Base-by-base conservation (phyloP, 495 filamentous ascomycete species). In the Aspergillus cristatus region DNA sequence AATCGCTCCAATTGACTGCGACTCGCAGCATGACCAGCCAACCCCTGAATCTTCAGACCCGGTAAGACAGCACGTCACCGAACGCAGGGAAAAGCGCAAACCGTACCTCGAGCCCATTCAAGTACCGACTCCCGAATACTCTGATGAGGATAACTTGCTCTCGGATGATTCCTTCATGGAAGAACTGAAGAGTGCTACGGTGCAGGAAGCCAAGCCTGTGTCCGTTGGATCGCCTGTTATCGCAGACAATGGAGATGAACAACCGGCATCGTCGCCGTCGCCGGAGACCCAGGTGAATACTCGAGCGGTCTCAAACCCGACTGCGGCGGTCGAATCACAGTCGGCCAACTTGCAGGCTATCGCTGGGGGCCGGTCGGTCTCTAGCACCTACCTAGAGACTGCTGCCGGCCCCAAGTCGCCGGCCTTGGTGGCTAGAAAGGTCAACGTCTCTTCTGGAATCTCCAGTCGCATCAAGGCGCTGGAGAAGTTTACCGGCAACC, bases 81-180 rank as follows among this genome's bases (percentile, higher is more conserved):
- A 52, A 11, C 50, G 60, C 36, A 64, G 64, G 37, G 63, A 70
- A 15, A 74, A 68, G 47, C 65, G 67, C 30, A 71, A 58, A 53
- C 54, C 55, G 37, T 45, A 59, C 40, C 48, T 79, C 14, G 76
- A 77, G 39, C 72, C 72, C 8, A 81, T 82, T 42, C 62, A 68
- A 43, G 57, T 70, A 0, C 67, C 60, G 29, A 76, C 73, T 15
- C 66, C 60, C 17, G 66, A 75, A 16, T 68, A 70, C 43, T 77
- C 78, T 2, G 72, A 81, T 44, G 74, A 78, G 47, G 75, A 72
- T 32, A 68, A 79, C 47, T 74, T 80, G 39, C 72, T 75, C 20
- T 89, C 84, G 6, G 85, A 93, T 55, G 86, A 94, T 57, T 85
- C 80, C 22, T 81, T 94, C 47, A 83, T 94, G 78, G 83, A 91